A percentile compares a stretch with the other conserved stretches of the same genome.
Conservation (phyloP, 2,329 filamentous ascomycete genomes). For the Elsinoe necatrix region DNA sequence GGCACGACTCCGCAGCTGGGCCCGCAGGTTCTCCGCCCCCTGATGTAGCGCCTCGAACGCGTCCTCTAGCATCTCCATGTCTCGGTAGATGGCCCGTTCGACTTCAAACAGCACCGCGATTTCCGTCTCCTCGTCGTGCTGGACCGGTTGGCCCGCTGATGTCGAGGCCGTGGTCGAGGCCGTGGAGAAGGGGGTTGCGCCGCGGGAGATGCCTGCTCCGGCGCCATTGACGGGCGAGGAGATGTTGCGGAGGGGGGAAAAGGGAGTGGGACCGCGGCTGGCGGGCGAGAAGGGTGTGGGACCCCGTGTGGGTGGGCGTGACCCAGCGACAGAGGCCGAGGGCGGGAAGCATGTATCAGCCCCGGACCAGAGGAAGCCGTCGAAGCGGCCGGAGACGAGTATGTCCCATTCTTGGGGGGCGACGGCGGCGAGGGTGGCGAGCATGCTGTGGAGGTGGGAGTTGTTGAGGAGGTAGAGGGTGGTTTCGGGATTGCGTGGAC, state of each 20-base stretch:
- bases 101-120: conserved; percentile 84
- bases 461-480: conserved; percentile 82
- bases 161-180: conserved; percentile 26
- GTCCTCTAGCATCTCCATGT: conserved; percentile 91
- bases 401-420: conserved; percentile 95
- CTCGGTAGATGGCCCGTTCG: conserved; percentile 83
- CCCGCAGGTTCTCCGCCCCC: conserved; percentile 72
- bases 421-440: conserved; percentile 80
- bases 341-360: conserved; percentile 22
- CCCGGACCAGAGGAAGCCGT: conserved; percentile 85
- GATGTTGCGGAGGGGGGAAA: conserved; percentile 25
- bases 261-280: conserved; percentile 27
- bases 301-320: conserved; percentile 33
- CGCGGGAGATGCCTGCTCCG: conserved; percentile 13
- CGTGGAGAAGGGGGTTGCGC: conserved; percentile 28
- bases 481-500: conserved; percentile 76
- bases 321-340: conserved; percentile 13
- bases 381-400: conserved; percentile 83
- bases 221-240: conserved; percentile 19
- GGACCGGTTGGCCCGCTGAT: conserved; percentile 57
- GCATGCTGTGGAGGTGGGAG: conserved; percentile 70
- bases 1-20: conserved; percentile 68
- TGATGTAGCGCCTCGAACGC: conserved; percentile 87
- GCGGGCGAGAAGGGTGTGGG: conserved; percentile 24
- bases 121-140: conserved; percentile 88